phyloP scores from a whole-genome alignment of 1,284 basidiomycete genomes.

The Inonotus hispidus region DNA sequence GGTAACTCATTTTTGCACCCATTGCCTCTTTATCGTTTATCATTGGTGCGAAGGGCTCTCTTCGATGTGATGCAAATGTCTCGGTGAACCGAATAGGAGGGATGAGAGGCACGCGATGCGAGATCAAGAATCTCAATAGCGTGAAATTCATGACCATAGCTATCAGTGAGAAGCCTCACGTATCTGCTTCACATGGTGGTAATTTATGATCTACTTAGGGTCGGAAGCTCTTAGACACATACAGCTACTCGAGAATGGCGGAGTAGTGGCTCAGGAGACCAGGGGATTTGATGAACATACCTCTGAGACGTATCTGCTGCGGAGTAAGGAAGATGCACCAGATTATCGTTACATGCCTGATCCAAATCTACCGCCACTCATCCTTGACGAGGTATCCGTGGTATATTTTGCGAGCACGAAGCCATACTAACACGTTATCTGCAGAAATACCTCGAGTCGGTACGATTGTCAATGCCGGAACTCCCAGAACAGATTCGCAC shows the following conservation, averaged over 20 bases:
- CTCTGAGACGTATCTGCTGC: constrained; percentile 76
- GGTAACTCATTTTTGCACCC: constrained; percentile 37
- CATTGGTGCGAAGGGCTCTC: constrained; percentile 61
- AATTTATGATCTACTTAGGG: constrained; percentile 29
- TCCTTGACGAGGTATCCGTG: constrained; percentile 52
- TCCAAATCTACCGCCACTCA: constrained; percentile 80
- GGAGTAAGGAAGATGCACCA: constrained; percentile 90
- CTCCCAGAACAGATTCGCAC: constrained; percentile 65
- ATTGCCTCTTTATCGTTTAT: not conserved
- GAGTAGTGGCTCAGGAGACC: constrained; percentile 75
- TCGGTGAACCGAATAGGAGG: constrained; percentile 71
- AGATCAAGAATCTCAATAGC: constrained; percentile 97
- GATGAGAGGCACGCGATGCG: constrained; percentile 81
- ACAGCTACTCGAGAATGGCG: constrained; percentile 45
- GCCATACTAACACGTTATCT: not conserved
- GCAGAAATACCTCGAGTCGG: constrained; percentile 55
- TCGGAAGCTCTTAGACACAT: constrained; percentile 75
- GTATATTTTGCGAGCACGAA: not conserved
- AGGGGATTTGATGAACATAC: constrained; percentile 84
- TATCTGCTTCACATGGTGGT: constrained; percentile 5
- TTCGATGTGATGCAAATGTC: constrained; percentile 95
- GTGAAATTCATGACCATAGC: constrained; percentile 83
- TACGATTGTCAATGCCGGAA: constrained; percentile 66
- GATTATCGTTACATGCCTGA: constrained; percentile 99
- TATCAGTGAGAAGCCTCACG: constrained; percentile 55